Conservation (phyloP, 306 rosid genomes). For the Cicer chorassanicum region DNA sequence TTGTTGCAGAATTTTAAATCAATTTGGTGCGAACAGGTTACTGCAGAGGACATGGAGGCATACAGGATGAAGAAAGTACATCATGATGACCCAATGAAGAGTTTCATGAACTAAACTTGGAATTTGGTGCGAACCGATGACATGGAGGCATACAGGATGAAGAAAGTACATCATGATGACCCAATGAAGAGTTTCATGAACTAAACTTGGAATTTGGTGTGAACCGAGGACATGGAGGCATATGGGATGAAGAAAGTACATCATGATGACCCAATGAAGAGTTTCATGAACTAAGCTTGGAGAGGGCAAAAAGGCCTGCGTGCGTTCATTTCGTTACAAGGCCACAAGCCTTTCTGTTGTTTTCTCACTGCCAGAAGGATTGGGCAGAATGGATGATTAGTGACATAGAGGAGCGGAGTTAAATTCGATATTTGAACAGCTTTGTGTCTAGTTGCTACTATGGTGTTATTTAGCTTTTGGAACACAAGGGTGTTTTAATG, state of each 20-base stretch:
- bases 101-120: neutral
- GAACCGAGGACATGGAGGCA: slow-evolving; percentile 35
- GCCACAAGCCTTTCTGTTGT: neutral
- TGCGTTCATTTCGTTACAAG: neutral
- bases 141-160: slow-evolving; percentile 45
- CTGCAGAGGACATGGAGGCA: slow-evolving; percentile 42
- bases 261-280: slow-evolving; percentile 38
- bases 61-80: slow-evolving; percentile 45
- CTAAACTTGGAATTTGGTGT: neutral
- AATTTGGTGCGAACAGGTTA: slow-evolving; percentile 20
- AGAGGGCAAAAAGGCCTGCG: neutral
- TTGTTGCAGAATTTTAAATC: neutral
- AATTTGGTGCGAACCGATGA: neutral
- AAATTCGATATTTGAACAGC: slow-evolving; percentile 19
- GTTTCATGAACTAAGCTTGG: slow-evolving; percentile 6
- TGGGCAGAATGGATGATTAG: neutral
- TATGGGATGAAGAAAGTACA: slow-evolving; percentile 38
- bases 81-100: slow-evolving; percentile 44
- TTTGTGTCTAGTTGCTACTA: neutral
- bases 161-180: slow-evolving; percentile 44
- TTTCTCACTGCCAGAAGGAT: neutral
- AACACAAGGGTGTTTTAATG: neutral
- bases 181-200: slow-evolving; percentile 36
- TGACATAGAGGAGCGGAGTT: neutral
- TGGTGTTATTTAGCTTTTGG: neutral